Conservation (phyloP, 2,329 filamentous ascomycete genomes). For the Stachybotrys echinatus region DNA sequence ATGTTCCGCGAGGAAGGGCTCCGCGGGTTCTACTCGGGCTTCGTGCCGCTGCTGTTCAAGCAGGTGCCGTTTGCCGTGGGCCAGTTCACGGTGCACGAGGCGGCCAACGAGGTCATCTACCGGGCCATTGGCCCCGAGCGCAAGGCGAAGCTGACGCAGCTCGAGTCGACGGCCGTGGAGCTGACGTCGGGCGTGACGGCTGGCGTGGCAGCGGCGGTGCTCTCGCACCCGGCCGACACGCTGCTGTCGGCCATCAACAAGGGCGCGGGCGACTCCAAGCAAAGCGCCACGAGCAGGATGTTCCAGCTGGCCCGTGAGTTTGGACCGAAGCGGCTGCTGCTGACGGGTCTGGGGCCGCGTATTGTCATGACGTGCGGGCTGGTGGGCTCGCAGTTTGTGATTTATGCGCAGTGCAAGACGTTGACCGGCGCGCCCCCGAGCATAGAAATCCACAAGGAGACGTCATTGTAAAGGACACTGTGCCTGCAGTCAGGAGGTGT, state of each 20-base stretch:
- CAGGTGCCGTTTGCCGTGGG: constrained; percentile 91
- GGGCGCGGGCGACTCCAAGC: constrained; percentile 42
- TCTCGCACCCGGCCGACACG: constrained; percentile 83
- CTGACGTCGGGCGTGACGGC: constrained; percentile 81
- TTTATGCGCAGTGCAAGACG: constrained; percentile 50
- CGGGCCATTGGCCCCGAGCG: constrained; percentile 56
- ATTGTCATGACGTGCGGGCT: constrained; percentile 49
- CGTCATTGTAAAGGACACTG: constrained; percentile 9
- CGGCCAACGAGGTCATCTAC: constrained; percentile 74
- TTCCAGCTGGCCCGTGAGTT: constrained; percentile 46
- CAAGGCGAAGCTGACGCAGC: constrained; percentile 63
- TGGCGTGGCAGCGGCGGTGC: constrained; percentile 80
- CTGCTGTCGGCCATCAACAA: constrained; percentile 52
- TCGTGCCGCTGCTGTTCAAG: constrained; percentile 81
- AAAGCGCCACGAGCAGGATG: constrained; percentile 45
- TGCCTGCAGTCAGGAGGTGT: too few species aligned
- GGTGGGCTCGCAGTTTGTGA: constrained; percentile 49
- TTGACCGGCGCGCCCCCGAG: constrained; percentile 44
- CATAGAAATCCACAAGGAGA: constrained; percentile 47
- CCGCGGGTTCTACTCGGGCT: constrained; percentile 84
- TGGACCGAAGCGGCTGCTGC: constrained; percentile 40
- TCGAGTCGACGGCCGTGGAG: constrained; percentile 77
- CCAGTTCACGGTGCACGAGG: constrained; percentile 93
- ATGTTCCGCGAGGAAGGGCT: constrained; percentile 72
- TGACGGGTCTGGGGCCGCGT: constrained; percentile 44